Conservation (phyloP, 2,329 filamentous ascomycete species). For the Arthrobotrys iridis region DNA sequence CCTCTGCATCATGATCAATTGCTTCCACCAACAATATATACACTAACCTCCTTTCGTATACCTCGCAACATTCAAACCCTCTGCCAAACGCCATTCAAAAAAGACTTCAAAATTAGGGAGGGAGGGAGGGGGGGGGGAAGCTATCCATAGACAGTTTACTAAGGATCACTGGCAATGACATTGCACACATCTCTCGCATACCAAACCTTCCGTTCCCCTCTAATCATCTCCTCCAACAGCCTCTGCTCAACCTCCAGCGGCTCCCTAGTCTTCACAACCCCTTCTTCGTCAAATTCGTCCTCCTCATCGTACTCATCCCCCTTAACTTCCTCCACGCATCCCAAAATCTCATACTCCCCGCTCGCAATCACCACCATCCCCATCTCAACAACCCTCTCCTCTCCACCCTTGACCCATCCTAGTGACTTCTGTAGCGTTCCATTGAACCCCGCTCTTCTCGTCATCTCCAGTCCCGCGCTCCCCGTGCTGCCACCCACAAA, state of each 20-base stretch:
- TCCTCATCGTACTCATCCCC: slow-evolving; percentile 53
- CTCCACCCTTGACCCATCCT: slow-evolving; percentile 70
- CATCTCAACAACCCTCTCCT: slow-evolving; percentile 71
- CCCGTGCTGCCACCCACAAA: slow-evolving; percentile 30
- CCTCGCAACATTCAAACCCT: too few species aligned
- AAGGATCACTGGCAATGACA: slow-evolving; percentile 68
- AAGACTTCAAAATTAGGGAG: too few species aligned
- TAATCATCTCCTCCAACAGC: slow-evolving; percentile 67
- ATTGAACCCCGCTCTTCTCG: slow-evolving; percentile 84
- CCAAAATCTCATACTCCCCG: slow-evolving; percentile 83
- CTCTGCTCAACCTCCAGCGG: slow-evolving; percentile 56
- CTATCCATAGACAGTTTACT: too few species aligned
- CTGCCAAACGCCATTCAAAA: too few species aligned
- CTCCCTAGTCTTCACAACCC: slow-evolving; percentile 56
- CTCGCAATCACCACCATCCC: slow-evolving; percentile 79
- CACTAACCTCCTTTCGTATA: too few species aligned
- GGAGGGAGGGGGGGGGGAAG: too few species aligned
- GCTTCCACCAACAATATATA: too few species aligned
- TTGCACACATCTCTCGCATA: slow-evolving; percentile 70
- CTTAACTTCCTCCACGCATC: slow-evolving; percentile 80
- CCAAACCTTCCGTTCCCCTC: slow-evolving; percentile 71
- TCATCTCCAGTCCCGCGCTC: slow-evolving; percentile 69
- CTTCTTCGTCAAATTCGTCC: slow-evolving; percentile 54
- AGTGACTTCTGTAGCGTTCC: slow-evolving; percentile 81
- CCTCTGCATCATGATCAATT: too few species aligned